Base-by-base conservation (phyloP, 306 rosid species). In the Albizia julibrissin region DNA sequence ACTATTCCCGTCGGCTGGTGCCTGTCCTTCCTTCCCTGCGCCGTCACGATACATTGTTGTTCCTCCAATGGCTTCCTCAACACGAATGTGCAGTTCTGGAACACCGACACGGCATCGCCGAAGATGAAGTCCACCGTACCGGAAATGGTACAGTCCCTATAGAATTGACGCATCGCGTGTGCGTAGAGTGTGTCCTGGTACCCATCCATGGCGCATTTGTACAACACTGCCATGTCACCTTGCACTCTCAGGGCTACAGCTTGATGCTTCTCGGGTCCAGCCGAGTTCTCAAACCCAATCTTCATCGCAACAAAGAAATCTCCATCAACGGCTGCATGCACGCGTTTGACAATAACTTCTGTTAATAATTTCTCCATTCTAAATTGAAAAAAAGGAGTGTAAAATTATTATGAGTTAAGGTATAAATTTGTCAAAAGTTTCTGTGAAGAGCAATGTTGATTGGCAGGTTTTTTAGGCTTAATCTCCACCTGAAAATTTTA, bases 211-310 rank as follows among this genome's bases (percentile, higher is more conserved):
- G 85, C 22, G 69, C 98, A 94, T 27, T 54, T 86, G 78, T 86
- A 90, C 79, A 94, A 91, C 22, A 88, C 71, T 5, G 91, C 39
- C 33, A 64, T 75, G 85, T 94, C 98, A 4, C 91, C 87, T 83
- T 90, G 89, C 52, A 91, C 97, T 39, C 94, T 85, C 39, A 91
- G 4, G 10, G 98, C 98, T 10, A 90, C 94, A 3, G 98, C 98
- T 79, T 94, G 93, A 65, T 86, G 91, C 58, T 90, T 91, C 0
- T 73, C 54, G 0, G 97, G 78, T 0, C 97, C 97, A 1, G 98
- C 97, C 0, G 88, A 19, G 84, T 94, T 94, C 86, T 90, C 97
- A 37, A 92, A 84, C 22, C 97, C 98, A 11, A 94, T 89, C 15
- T 87, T 82, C 24, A 79, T 75, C 0, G 90, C 98, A 1, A 69